Conservation (phyloP, 2,329 filamentous ascomycete species). For the Ploettnerulaceae sp. region DNA sequence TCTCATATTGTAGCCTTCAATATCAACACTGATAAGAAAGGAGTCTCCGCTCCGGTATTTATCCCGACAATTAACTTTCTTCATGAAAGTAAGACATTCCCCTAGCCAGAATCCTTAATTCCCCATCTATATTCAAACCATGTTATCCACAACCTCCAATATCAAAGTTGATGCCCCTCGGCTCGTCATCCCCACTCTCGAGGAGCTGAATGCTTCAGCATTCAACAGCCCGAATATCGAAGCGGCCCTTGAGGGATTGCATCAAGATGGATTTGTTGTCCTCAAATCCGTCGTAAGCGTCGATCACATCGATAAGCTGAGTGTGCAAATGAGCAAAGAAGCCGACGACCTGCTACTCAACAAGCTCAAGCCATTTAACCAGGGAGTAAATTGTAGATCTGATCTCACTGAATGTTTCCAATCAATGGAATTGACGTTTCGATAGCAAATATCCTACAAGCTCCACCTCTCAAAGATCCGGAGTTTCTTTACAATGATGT, state of each 20-base stretch:
- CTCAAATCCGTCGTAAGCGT: conserved; percentile 36
- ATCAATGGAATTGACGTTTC: conserved; percentile 9
- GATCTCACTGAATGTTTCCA: background rate
- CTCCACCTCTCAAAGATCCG: conserved; percentile 34
- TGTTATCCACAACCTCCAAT: background rate
- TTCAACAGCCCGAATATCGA: conserved; percentile 32
- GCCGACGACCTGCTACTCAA: conserved; percentile 31
- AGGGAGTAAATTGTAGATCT: conserved; percentile 34
- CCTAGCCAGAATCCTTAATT: background rate
- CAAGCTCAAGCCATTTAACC: conserved; percentile 34
- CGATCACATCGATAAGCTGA: conserved; percentile 34
- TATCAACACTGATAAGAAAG: too few relatives aligned
- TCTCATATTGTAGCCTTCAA: too few relatives aligned
- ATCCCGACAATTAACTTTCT: too few relatives aligned
- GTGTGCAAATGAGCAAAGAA: conserved; percentile 36
- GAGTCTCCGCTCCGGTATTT: too few relatives aligned
- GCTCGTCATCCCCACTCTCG: conserved; percentile 22
- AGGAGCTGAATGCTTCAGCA: conserved; percentile 25
- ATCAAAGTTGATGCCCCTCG: conserved; percentile 17
- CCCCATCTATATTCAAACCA: background rate
- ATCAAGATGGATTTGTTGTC: conserved; percentile 37
- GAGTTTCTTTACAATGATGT: conserved; percentile 36
- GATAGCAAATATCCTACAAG: conserved; percentile 38
- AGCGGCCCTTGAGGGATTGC: conserved; percentile 35
- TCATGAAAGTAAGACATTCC: background rate